Conservation (phyloP, 345 rosid genomes). For the Arabis alpina region DNA sequence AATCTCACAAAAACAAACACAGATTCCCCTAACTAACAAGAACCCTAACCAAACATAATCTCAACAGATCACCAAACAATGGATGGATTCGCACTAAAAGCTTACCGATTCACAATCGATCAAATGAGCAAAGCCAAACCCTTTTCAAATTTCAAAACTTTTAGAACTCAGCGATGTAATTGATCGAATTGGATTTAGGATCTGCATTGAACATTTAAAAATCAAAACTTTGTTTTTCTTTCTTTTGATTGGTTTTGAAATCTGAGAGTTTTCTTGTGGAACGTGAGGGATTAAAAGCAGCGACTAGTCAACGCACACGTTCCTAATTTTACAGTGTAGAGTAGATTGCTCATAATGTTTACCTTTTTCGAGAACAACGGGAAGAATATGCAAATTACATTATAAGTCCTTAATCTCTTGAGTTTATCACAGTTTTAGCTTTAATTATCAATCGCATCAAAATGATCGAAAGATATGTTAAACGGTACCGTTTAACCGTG, state of each 20-base stretch:
- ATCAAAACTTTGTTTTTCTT: slow-evolving; percentile 11
- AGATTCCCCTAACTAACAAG: background rate
- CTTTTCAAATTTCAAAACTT: slow-evolving; percentile 12
- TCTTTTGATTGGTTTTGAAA: slow-evolving; percentile 34
- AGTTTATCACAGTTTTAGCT: background rate
- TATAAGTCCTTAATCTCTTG: background rate
- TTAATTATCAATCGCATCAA: background rate
- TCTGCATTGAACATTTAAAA: slow-evolving; percentile 15
- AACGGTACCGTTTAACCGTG: background rate
- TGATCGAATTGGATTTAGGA: slow-evolving; percentile 9
- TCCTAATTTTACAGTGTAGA: slow-evolving; percentile 22
- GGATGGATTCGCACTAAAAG: slow-evolving; percentile 11
- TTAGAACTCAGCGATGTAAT: slow-evolving; percentile 14
- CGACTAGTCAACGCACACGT: slow-evolving; percentile 38
- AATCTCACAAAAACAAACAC: background rate
- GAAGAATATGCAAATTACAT: background rate
- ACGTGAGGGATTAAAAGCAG: slow-evolving; percentile 26
- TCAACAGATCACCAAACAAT: slow-evolving; percentile 7
- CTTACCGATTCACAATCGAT: slow-evolving; percentile 26
- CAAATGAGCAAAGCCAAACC: slow-evolving; percentile 14
- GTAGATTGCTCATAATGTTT: slow-evolving; percentile 30
- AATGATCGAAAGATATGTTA: background rate
- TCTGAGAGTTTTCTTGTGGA: slow-evolving; percentile 37
- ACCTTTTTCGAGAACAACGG: background rate
- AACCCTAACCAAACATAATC: slow-evolving; percentile 1